phyloP scores from a whole-genome alignment of 768 basidiomycete genomes.

The Trametes meyenii region DNA sequence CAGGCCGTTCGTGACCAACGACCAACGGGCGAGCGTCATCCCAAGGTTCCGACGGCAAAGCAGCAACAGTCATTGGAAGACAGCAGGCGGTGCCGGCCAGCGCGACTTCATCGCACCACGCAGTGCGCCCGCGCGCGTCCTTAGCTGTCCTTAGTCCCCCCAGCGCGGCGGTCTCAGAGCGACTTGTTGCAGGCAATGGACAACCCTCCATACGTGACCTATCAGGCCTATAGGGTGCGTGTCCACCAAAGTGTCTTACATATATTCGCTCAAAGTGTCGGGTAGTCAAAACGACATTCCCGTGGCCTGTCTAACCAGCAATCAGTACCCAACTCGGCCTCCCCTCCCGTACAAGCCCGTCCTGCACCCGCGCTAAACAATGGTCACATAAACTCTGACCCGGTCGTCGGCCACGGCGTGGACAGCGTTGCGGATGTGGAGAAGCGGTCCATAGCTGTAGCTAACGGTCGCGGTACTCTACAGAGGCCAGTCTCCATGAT shows the following conservation, averaged over 20 bases:
- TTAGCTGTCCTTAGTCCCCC: not conserved
- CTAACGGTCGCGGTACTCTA: slow-evolving; percentile 6
- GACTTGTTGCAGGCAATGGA: slow-evolving; percentile 26
- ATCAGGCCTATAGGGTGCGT: slow-evolving; percentile 52
- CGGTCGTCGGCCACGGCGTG: slow-evolving; percentile 14
- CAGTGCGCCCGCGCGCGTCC: slow-evolving; percentile 1
- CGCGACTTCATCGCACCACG: slow-evolving; percentile 20
- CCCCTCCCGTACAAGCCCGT: slow-evolving; percentile 2
- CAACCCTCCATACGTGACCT: slow-evolving; percentile 43
- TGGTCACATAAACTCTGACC: slow-evolving; percentile 26
- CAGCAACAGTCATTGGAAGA: slow-evolving; percentile 6
- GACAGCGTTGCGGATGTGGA: slow-evolving; percentile 21
- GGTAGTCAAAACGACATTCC: slow-evolving; percentile 52
- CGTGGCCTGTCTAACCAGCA: slow-evolving; percentile 39
- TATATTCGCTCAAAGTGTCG: not conserved
- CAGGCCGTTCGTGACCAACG: not conserved
- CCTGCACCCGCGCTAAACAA: slow-evolving; percentile 13
- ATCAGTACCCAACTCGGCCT: slow-evolving; percentile 5
- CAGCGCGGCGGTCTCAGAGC: not conserved
- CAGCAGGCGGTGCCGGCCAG: slow-evolving; percentile 16
- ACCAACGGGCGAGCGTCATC: not conserved
- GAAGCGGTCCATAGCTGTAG: slow-evolving; percentile 13
- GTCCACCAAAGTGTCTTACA: not conserved
- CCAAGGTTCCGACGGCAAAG: not conserved
- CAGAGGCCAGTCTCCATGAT: slow-evolving; percentile 31